Evolutionary conservation across 768 basidiomycete genomes (phyloP), one percentile per base, ranked within the genome.

Genomic region (Lactifluus pinguis): DNA sequence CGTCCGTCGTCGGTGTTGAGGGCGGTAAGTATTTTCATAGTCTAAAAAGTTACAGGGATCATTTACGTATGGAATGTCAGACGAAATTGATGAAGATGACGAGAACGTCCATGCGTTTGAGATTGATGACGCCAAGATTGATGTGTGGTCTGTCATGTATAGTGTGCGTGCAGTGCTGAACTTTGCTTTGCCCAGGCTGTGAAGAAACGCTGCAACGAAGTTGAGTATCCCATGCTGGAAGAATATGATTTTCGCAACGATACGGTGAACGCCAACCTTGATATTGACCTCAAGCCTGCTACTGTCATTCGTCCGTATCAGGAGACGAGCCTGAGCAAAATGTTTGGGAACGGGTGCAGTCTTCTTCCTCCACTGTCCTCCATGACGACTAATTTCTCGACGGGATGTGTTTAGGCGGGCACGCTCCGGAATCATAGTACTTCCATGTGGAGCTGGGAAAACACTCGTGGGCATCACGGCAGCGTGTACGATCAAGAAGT

Each of bases 201-300:
- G 63, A 95, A 98, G 76, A 90, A 91, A 68, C 86, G 93, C 41
- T 98, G 97, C 70, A 94, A 94, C 68, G 95, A 97, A 67, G 80
- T 98, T 42, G 94, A 98, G 70, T 92, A 95, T 66, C 97, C 97
- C 8, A 97, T 98, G 86, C 79, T 99, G 48, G 97, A 99, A 72
- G 97, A 99, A 75, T 99, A 99, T 70, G 97, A 99, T 73, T 99
- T 98, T 79, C 81, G 95, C 47, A 95, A 98, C 70, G 97, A 99
- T 71, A 93, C 91, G 0, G 76, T 94, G 66, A 99, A 99, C 70
- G 83, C 97, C 32, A 95, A 98, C 73, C 80, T 99, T 49, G 97
- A 99, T 70, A 99, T 99, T 59, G 97, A 99, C 73, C 82, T 99
- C 56, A 99, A 99, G 72, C 97, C 97, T 3, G 89, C 93, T 39